These are phyloP conservation scores for Rubroshorea leprosula DNA, from an alignment of 345 rosid genomes.

Conservation along the genomic window DNA sequence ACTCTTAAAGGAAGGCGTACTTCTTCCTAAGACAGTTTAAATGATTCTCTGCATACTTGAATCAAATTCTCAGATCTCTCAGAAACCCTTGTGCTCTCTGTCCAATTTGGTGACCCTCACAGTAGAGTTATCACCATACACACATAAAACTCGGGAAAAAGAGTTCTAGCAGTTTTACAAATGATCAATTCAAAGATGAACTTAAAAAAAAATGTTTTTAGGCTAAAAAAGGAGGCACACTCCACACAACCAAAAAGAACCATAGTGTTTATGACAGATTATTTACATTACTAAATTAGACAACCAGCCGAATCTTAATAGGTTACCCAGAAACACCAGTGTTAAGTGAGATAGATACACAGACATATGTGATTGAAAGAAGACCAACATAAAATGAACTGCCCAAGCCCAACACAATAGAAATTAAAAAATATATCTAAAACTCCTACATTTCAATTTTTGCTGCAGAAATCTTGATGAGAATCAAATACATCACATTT, in stretches of 20 bases:
- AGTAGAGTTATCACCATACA: no score
- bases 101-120: no score
- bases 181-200: neutral
- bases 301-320: neutral
- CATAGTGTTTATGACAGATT: neutral
- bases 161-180: no score
- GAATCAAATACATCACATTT: neutral
- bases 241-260: neutral
- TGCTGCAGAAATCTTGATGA: no score
- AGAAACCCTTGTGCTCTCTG: no score
- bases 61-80: no score
- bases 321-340: neutral
- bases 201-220: neutral
- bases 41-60: no score
- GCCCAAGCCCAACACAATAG: neutral
- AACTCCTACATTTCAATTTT: no score
- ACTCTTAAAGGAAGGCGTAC: no score
- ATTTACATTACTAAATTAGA: no score
- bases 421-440: no score
- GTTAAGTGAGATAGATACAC: neutral
- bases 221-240: neutral
- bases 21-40: neutral
- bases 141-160: no score
- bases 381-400: neutral
- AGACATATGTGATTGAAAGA: neutral